Conservation (phyloP, 177 flowering plant genomes). For the Tripterygium wilfordii region DNA sequence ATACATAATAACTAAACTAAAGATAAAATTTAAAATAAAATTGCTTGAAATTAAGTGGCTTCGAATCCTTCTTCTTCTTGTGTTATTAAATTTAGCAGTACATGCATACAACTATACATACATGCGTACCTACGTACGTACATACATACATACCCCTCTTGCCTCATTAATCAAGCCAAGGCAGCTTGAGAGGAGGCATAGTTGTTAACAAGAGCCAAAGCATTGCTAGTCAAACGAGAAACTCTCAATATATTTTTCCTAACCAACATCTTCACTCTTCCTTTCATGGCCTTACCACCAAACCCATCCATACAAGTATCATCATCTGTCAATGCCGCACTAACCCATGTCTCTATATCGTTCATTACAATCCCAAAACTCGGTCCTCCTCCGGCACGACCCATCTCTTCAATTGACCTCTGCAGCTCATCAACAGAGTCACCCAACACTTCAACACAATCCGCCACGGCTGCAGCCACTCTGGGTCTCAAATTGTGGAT, state of each 20-base stretch:
- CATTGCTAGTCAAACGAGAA: slow-evolving; percentile 39
- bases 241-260: slow-evolving; percentile 12
- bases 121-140: no score
- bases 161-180: no score
- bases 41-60: no score
- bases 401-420: slow-evolving; percentile 23
- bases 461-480: slow-evolving; percentile 26
- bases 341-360: slow-evolving; percentile 43
- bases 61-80: no score
- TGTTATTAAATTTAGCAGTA: no score
- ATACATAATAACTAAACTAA: no score
- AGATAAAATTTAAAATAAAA: no score
- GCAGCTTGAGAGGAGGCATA: no score
- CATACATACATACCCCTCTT: no score
- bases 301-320: slow-evolving; percentile 40
- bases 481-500: slow-evolving; percentile 10
- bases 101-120: no score
- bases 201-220: slow-evolving; percentile 31
- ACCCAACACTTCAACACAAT: slow-evolving; percentile 29
- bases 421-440: slow-evolving; percentile 36
- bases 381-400: slow-evolving; percentile 12
- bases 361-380: slow-evolving; percentile 17
- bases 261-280: slow-evolving; percentile 16
- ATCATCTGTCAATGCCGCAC: slow-evolving; percentile 40
- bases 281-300: slow-evolving; percentile 17